Evolutionary conservation across 2,329 filamentous ascomycete genomes (phyloP).

Genomic region (Trichoderma sp.): DNA sequence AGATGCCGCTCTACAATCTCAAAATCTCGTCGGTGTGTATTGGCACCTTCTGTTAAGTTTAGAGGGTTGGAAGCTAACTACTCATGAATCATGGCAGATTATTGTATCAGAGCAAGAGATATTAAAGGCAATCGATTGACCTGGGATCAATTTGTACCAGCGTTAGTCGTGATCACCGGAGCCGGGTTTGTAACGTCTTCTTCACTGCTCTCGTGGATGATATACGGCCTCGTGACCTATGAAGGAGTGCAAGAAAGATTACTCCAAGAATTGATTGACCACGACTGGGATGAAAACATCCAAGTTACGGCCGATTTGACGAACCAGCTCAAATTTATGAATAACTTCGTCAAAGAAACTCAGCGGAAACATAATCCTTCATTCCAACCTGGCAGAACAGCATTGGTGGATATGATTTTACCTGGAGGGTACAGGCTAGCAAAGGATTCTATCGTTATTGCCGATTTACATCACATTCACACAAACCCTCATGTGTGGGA

Average conservation of each 20-base stretch:
- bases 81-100: slow-evolving; percentile 37
- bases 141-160: slow-evolving; percentile 27
- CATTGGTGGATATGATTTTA: slow-evolving; percentile 53
- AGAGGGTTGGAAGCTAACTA: background rate
- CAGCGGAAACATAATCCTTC: slow-evolving; percentile 59
- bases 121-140: slow-evolving; percentile 52
- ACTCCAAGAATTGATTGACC: slow-evolving; percentile 55
- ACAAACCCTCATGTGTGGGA: slow-evolving; percentile 56
- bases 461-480: slow-evolving; percentile 48
- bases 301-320: slow-evolving; percentile 46
- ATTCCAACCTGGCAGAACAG: slow-evolving; percentile 57
- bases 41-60: background rate
- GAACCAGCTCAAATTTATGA: slow-evolving; percentile 48
- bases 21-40: slow-evolving; percentile 33
- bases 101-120: slow-evolving; percentile 51
- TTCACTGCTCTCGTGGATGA: slow-evolving; percentile 55
- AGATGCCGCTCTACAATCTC: slow-evolving; percentile 48
- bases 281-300: slow-evolving; percentile 42
- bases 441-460: slow-evolving; percentile 50
- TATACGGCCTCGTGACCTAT: slow-evolving; percentile 53
- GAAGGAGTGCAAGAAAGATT: slow-evolving; percentile 54
- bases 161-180: slow-evolving; percentile 49
- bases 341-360: slow-evolving; percentile 59
- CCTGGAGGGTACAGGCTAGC: slow-evolving; percentile 58
- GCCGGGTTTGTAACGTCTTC: slow-evolving; percentile 61